Evolutionary conservation across 2,329 filamentous ascomycete species (phyloP), one percentile per base, ranked within the genome.

Genomic region (Aspergillus vadensis): DNA sequence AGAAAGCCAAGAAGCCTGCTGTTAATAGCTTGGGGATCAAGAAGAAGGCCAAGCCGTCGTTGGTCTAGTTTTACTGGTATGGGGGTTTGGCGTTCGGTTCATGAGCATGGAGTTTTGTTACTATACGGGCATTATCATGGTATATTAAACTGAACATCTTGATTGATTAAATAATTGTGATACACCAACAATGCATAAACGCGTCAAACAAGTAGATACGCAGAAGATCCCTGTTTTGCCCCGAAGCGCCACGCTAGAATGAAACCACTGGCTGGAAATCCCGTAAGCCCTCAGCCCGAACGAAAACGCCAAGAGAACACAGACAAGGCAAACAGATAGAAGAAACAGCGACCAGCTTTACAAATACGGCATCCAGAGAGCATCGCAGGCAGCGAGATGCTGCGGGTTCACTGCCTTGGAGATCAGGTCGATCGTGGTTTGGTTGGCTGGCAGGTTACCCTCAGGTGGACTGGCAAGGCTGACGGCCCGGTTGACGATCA

Each of bases 291-390:
- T 53, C 53, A 25, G n/a, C 53, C 39, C 10, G 23, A 55, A 32
- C 38, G 49, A 60, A 65, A 65, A 52, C 49, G 63, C 58, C 41
- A 64, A 64, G 19, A 57, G 41, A 61, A 67, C 59, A 62, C 12
- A 39, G 57, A 59, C 55, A 58, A 59, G 63, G 64, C 58, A 54
- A 57, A 61, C 41, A 59, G 10, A 63, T 54, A 61, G 60, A 47
- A 53, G 44, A 61, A 32, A 55, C 57, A 56, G 52, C 10, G 39
- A 56, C n/a, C 38, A 39, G 23, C 54, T 32, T 72, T 67, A 98
- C 72, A 98, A 80, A 81, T 96, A 99, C 23, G 92, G 89, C 94
- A 98, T 98, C 92, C 95, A 99, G 69, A 99, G 80, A 60, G 93
- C 88, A 82, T 99, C 95, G 71, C 91, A 93, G 77, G 91, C 86